Base-by-base conservation (phyloP, 495 filamentous ascomycete species). In the Penicillium psychrofluorescens region DNA sequence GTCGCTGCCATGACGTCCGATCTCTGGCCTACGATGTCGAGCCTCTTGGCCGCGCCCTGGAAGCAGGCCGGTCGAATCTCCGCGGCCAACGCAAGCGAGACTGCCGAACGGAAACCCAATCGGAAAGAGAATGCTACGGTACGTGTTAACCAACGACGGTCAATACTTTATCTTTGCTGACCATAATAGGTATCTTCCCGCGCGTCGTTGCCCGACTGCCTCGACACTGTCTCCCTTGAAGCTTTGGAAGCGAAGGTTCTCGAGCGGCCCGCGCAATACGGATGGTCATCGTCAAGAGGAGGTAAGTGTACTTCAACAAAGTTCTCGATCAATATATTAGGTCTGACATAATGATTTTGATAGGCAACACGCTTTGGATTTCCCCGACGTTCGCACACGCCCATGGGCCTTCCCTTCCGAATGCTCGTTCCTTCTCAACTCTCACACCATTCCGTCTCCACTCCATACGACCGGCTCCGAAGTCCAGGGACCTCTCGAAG, bases 11-110 rank as follows among this genome's bases (percentile, higher is more conserved):
- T 62, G 44, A 63, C 65, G 15, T 68, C 63, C 28, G 70, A 74
- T 44, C 38, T 74, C 9, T 70, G 65, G 70, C 68, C 68, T 29
- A 65, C 61, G 7, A 61, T 76, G 58, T 68, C 59, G 12, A 71
- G 50, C 28, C 22, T 67, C n/a, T 40, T 75, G 15, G 53, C 53
- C 38, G 46, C 59, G 43, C 63, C 70, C 27, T 66, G 59, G 59
- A 68, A 56, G 35, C 48, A 49, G 36, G n/a, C 56, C 43, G 55
- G 57, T 16, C 53, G 44, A 42, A 36, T 38, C 32, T 41, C 53
- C 32, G 38, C 43, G 15, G 22, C 44, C 22, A 37, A 53, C 34
- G 48, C 53, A 43, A 49, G 58, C 41, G 55, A 53, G 43, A 38
- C 16, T 44, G 36, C 38, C 41, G 51, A 44, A 38, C 54, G 53